These are phyloP conservation scores for Alnus rubra DNA, from an alignment of 306 rosid genomes.

Conservation along the genomic window DNA sequence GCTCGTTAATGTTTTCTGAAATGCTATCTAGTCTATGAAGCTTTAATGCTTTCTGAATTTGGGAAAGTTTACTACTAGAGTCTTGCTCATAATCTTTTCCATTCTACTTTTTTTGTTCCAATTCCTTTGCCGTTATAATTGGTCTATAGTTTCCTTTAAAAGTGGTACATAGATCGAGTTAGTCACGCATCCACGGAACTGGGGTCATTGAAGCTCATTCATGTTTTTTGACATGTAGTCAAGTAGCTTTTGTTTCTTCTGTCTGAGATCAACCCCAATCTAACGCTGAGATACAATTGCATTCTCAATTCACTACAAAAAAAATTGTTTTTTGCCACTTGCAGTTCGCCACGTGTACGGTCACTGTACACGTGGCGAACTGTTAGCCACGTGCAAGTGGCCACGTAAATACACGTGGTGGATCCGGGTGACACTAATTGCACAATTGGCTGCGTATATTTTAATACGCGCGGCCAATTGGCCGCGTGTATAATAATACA, in stretches of 20 bases:
- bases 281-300: too few relatives aligned
- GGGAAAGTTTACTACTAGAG: background rate
- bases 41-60: background rate
- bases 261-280: background rate
- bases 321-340: too few relatives aligned
- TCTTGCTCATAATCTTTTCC: background rate
- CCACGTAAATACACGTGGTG: too few relatives aligned
- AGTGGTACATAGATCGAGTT: background rate
- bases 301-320: too few relatives aligned
- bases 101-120: background rate
- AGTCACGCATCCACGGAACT: background rate
- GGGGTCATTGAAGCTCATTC: background rate
- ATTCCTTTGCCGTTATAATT: background rate
- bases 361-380: too few relatives aligned
- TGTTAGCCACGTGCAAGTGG: too few relatives aligned
- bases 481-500: too few relatives aligned
- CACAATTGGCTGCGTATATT: too few relatives aligned
- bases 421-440: too few relatives aligned
- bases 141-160: background rate
- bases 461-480: too few relatives aligned
- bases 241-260: conserved; percentile 18
- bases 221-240: background rate
- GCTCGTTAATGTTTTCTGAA: background rate
- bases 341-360: too few relatives aligned
- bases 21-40: background rate